Percentiles rank a stretch among this genome's conserved stretches.
Conservation (phyloP, 202 grass and related monocot genomes). For the Zizania palustris region DNA sequence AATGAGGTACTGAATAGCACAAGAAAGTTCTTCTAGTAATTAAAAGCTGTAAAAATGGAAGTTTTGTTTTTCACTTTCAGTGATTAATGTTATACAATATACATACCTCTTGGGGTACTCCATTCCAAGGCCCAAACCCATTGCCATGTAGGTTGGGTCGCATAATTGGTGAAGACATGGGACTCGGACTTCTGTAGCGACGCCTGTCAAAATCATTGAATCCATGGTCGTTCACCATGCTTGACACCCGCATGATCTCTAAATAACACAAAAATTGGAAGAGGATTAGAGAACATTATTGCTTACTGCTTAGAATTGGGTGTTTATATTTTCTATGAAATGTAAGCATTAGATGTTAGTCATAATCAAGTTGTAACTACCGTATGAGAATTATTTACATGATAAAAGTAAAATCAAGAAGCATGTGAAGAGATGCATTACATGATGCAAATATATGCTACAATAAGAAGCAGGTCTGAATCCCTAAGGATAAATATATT, state of each 20-base stretch:
- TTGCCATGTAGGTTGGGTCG: constrained; percentile 64
- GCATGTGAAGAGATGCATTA: background rate
- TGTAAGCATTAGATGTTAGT: background rate
- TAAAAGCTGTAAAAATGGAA: constrained; percentile 10
- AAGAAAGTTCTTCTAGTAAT: constrained; percentile 5
- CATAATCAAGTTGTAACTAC: background rate
- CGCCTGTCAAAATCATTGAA: constrained; percentile 71
- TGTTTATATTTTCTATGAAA: constrained; percentile 17
- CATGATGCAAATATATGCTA: background rate
- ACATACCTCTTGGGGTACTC: constrained; percentile 64
- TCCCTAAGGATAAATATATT: constrained; percentile 9
- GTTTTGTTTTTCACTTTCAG: background rate
- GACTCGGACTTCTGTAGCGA: constrained; percentile 70
- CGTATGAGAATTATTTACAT: background rate
- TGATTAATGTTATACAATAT: background rate
- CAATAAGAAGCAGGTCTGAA: background rate
- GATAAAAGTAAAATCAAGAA: background rate
- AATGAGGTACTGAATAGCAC: constrained; percentile 1
- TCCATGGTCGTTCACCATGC: constrained; percentile 70
- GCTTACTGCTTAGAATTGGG: background rate
- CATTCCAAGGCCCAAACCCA: constrained; percentile 68
- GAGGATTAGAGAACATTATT: background rate
- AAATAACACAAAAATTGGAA: constrained; percentile 28
- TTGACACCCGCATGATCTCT: constrained; percentile 78
- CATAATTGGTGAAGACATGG: constrained; percentile 77